Evolutionary conservation across 306 rosid genomes (phyloP), one percentile per base, ranked within the genome.

Genomic region (Neltuma alba): DNA sequence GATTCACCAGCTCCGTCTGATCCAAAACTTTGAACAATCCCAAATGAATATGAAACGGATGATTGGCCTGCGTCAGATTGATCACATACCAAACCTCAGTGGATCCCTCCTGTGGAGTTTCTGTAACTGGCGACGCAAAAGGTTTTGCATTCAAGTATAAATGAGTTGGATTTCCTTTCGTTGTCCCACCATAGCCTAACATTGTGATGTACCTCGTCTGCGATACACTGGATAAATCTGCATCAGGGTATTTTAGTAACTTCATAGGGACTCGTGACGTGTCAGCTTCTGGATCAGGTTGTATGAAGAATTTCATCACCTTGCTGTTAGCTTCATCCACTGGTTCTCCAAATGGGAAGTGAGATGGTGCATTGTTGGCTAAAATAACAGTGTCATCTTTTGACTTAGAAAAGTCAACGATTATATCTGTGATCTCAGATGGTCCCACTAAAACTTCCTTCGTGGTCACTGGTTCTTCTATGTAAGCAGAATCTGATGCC

Each of bases 361-460:
- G 98, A 73, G 89, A 90, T 0, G 82, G 15, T 44, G 98, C 98
- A 41, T 81, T 79, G 7, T 93, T 93, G 58, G 86, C 85, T 66
- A 93, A 77, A 25, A 90, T 85, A 33, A 47, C 86, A 2, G 75
- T 66, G n/a, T 63, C 60, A 12, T 13, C 48, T 71, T 25, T 72
- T 0, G 94, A 83, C 27, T 70, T 0, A 0, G 94, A 86, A 37
- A 93, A 91, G 81, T 93, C 98, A 80, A 93, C 83, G 0, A 93
- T 25, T 3, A 91, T 75, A 25, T 89, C 94, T 10, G 91, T 83
- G 91, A 91, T 93, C 95, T 93, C 98, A 79, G 97, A 93, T 83
- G 98, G 95, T 83, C 94, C 98, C 88, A 91, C 34, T 2, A 93
- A 41, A 9, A 91, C 61, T 9, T 66, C 76, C 5, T 55, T 75